Conservation (phyloP, 768 basidiomycete genomes). For the Sporobolomyces roseus region DNA sequence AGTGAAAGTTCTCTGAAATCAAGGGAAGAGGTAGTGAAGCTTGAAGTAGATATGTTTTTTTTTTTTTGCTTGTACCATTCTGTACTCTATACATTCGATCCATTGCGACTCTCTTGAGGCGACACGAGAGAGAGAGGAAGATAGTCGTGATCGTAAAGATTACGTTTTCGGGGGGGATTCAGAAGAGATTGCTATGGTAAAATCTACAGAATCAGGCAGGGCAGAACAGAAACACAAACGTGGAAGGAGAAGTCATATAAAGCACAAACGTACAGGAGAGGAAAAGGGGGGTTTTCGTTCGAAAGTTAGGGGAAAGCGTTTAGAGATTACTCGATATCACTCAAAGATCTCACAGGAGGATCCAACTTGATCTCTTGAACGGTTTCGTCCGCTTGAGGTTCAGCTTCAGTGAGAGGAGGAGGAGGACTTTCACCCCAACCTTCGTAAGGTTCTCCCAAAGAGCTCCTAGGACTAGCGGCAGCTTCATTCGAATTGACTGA, state of each 20-base stretch:
- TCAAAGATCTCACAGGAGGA: neutral
- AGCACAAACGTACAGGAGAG: neutral
- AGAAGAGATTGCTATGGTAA: no score
- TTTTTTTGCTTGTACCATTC: no score
- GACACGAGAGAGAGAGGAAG: no score
- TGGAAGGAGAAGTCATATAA: neutral
- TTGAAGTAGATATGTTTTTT: no score
- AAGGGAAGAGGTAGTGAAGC: no score
- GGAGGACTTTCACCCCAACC: neutral
- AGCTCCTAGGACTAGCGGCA: neutral
- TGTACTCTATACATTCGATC: no score
- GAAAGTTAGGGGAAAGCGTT: no score
- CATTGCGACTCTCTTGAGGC: no score
- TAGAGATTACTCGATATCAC: neutral
- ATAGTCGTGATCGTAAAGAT: no score
- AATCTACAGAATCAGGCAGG: neutral
- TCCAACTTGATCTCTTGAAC: neutral
- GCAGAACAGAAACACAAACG: neutral
- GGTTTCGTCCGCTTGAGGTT: neutral
- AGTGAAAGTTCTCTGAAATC: slow-evolving; percentile 8
- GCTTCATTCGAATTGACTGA: neutral
- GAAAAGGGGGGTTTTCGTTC: neutral
- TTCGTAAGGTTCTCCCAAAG: neutral
- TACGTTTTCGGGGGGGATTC: no score
- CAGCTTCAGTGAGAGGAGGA: no score